Percentiles rank a stretch among this genome's conserved stretches.
phyloP scores from a whole-genome alignment of 257 asterid genomes.

The Nicotiana otophora region DNA sequence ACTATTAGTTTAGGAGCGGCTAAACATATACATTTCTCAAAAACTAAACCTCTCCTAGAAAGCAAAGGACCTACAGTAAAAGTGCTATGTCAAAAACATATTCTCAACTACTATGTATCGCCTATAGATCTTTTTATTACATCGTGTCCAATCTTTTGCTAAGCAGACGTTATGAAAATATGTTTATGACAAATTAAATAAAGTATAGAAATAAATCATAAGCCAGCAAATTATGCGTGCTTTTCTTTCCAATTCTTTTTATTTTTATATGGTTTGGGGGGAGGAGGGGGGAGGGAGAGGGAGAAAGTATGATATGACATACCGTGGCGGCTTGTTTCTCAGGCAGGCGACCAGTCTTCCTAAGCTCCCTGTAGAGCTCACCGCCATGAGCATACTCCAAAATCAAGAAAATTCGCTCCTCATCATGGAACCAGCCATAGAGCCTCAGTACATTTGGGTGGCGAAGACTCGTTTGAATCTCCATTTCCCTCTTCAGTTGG shows the following conservation, averaged over 20 bases:
- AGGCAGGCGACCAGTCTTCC: constrained; percentile 47
- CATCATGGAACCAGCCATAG: constrained; percentile 91
- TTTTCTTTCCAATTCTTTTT: neutral
- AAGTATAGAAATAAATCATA: too few relatives aligned
- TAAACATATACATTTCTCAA: too few relatives aligned
- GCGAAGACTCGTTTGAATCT: constrained; percentile 65
- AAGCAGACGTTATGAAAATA: neutral
- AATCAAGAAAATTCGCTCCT: constrained; percentile 64
- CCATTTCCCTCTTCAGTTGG: constrained; percentile 89
- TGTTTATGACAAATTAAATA: neutral
- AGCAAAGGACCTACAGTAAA: too few relatives aligned
- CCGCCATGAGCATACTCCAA: constrained; percentile 90
- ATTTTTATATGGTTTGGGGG: neutral
- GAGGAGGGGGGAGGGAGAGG: neutral
- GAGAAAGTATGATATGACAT: neutral
- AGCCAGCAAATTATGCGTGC: neutral
- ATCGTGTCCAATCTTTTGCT: too few relatives aligned
- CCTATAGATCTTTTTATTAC: too few relatives aligned
- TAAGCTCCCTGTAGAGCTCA: constrained; percentile 74
- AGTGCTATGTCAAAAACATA: too few relatives aligned
- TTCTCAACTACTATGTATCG: too few relatives aligned
- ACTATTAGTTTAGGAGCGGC: too few relatives aligned
- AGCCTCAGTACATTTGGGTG: constrained; percentile 81
- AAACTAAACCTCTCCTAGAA: too few relatives aligned
- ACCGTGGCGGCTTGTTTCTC: constrained; percentile 86